phyloP scores from a whole-genome alignment of 768 basidiomycete species.

The Naganishia antarctica region DNA sequence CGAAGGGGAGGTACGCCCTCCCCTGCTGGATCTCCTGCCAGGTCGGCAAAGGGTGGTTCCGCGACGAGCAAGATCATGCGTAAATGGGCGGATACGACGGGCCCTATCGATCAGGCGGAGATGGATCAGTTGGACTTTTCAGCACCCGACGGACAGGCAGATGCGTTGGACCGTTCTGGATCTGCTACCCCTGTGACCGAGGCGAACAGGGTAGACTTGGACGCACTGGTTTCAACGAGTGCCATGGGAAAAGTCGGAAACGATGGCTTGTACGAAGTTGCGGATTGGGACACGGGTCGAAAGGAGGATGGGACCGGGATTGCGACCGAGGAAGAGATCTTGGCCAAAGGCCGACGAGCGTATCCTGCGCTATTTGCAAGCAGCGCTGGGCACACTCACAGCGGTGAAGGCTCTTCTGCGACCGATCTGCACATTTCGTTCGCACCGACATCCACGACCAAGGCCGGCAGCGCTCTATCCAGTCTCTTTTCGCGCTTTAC shows the following conservation, averaged over 20 bases:
- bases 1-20: slow-evolving; percentile 40
- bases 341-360: slow-evolving; percentile 34
- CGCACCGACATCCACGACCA: not conserved
- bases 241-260: slow-evolving; percentile 68
- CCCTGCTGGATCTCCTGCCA: slow-evolving; percentile 23
- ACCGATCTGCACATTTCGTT: too few relatives aligned
- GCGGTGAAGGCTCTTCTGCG: too few relatives aligned
- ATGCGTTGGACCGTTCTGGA: slow-evolving; percentile 53
- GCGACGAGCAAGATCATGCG: slow-evolving; percentile 67
- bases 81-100: slow-evolving; percentile 79
- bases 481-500: slow-evolving; percentile 76
- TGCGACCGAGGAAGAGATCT: slow-evolving; percentile 46
- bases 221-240: slow-evolving; percentile 44
- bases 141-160: slow-evolving; percentile 46
- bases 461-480: slow-evolving; percentile 9
- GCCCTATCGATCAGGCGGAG: slow-evolving; percentile 67
- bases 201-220: slow-evolving; percentile 35
- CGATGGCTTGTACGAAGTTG: slow-evolving; percentile 67
- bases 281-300: slow-evolving; percentile 76
- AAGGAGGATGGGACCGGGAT: slow-evolving; percentile 41
- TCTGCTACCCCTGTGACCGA: slow-evolving; percentile 54
- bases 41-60: slow-evolving; percentile 23
- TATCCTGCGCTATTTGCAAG: slow-evolving; percentile 4
- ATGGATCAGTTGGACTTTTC: slow-evolving; percentile 87
- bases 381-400: too few relatives aligned